Evolutionary conservation across 2,329 filamentous ascomycete genomes (phyloP).

Genomic region (Albifimbria verrucaria): DNA sequence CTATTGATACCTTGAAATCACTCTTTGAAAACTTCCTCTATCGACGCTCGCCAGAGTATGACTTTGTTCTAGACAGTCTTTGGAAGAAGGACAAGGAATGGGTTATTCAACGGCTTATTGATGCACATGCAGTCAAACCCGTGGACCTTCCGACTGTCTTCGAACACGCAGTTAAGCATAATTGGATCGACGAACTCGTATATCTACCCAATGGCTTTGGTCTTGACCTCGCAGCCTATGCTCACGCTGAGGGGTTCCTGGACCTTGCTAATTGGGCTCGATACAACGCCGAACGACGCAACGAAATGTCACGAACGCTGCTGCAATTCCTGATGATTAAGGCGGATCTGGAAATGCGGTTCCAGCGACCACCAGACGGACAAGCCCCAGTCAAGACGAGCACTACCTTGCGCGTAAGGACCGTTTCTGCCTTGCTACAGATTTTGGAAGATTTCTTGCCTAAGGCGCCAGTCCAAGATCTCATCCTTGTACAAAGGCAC

Average conservation of each 20-base stretch:
- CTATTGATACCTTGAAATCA: slow-evolving; percentile 71
- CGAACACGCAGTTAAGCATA: slow-evolving; percentile 71
- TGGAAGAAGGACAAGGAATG: slow-evolving; percentile 90
- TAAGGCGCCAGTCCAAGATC: slow-evolving; percentile 57
- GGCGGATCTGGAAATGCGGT: slow-evolving; percentile 73
- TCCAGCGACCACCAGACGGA: slow-evolving; percentile 66
- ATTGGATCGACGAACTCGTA: slow-evolving; percentile 80
- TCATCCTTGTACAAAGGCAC: slow-evolving; percentile 77
- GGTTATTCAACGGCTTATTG: slow-evolving; percentile 77
- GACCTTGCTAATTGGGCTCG: slow-evolving; percentile 80
- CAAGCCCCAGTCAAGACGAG: slow-evolving; percentile 56
- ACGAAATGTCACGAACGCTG: slow-evolving; percentile 67
- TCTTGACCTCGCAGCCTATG: slow-evolving; percentile 80
- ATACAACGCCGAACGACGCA: slow-evolving; percentile 62
- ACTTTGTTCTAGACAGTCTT: slow-evolving; percentile 85
- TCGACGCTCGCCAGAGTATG: slow-evolving; percentile 72
- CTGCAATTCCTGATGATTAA: slow-evolving; percentile 83
- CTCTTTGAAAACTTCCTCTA: slow-evolving; percentile 81
- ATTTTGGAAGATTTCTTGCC: slow-evolving; percentile 71
- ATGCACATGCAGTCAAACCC: slow-evolving; percentile 75
- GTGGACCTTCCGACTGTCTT: slow-evolving; percentile 40
- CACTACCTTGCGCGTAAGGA: slow-evolving; percentile 78
- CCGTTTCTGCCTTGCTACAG: slow-evolving; percentile 74
- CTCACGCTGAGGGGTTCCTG: slow-evolving; percentile 75
- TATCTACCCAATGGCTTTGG: slow-evolving; percentile 79